Base-by-base conservation (phyloP, 805 yeast genomes). In the Candida cerambycidarum region DNA sequence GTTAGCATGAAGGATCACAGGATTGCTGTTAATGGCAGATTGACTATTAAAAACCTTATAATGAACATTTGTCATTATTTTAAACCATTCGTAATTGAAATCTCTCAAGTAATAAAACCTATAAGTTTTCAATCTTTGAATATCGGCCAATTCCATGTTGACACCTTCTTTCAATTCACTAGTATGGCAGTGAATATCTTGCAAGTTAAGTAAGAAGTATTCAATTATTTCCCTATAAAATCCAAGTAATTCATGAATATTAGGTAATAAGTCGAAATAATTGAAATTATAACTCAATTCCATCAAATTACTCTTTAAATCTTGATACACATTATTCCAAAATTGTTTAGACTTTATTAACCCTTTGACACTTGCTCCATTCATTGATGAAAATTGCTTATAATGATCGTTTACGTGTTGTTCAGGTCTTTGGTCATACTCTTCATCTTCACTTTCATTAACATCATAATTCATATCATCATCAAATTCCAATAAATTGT, bases 301-400 rank as follows among this genome's bases (percentile, higher is more conserved):
- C 48, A 46, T 49, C 8, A 54, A 45, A 18, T 52, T 56, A 27
- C 47, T 47, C 39, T 57, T 60, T 24, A 62, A 32, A 40, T 62
- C 66, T 39, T 61, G 65, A 43, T 61, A 61, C n/a, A 61, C 56
- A 36, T 54, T 44, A 45, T 59, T 57, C 66, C 66, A 61, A 37
- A 61, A 59, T 37, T 50, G 57, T 13, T 49, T 48, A 2, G 57
- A 51, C 23, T 46, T 45, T 27, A 57, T 38, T 12, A 46, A 30
- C 3, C 37, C 44, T 43, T 48, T 40, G 4, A 55, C 32, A 43
- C 42, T 30, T 6, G 29, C 25, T 5, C 19, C 29, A n/a, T 42
- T 25, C 32, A 25, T 23, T 9, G 35, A 14, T 15, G 42, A 27
- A 23, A 45, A 45, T 30, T 36, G 46, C n/a, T 23, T 38, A 35